Evolutionary conservation across 2,329 filamentous ascomycete genomes (phyloP).

Genomic region (Aspergillus fumigatiaffinis): DNA sequence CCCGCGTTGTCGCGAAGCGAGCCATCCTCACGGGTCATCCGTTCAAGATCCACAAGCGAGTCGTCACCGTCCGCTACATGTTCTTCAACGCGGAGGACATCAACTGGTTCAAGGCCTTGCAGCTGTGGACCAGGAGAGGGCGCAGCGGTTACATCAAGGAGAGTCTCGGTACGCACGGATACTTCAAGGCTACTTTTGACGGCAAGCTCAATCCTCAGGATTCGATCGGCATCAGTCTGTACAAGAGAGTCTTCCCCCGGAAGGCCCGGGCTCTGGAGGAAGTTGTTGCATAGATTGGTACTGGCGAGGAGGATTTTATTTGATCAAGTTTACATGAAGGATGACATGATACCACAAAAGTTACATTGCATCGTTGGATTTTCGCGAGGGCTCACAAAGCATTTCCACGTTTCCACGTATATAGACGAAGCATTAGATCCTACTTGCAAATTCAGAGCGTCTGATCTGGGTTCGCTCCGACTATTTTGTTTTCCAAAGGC

Average conservation of each 20-base stretch:
- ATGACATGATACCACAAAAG: conserved; percentile 29
- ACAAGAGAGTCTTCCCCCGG: conserved; percentile 81
- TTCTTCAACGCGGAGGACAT: conserved; percentile 98
- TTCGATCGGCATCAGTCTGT: conserved; percentile 82
- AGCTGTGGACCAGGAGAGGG: conserved; percentile 88
- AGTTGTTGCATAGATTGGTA: conserved; percentile 14
- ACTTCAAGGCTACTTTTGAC: conserved; percentile 99
- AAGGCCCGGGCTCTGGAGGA: conserved; percentile 51
- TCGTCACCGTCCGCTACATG: conserved; percentile 98
- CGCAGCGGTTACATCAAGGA: conserved; percentile 92
- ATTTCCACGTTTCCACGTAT: background rate
- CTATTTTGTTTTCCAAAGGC: no score
- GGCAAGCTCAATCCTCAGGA: conserved; percentile 94
- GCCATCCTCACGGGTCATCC: conserved; percentile 93
- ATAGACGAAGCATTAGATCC: no score
- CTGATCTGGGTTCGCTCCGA: no score
- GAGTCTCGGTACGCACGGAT: conserved; percentile 92
- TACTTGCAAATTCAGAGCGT: no score
- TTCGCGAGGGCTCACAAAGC: no score
- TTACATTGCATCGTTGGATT: background rate
- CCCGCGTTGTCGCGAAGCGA: conserved; percentile 85
- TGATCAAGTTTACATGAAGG: conserved; percentile 9
- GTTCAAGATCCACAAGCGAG: conserved; percentile 97
- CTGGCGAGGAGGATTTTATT: background rate
- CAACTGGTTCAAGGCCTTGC: conserved; percentile 94